These are phyloP conservation scores for Phytophthora pini DNA, from an alignment of 352 stramenopile genomes.

Conservation along the genomic window DNA sequence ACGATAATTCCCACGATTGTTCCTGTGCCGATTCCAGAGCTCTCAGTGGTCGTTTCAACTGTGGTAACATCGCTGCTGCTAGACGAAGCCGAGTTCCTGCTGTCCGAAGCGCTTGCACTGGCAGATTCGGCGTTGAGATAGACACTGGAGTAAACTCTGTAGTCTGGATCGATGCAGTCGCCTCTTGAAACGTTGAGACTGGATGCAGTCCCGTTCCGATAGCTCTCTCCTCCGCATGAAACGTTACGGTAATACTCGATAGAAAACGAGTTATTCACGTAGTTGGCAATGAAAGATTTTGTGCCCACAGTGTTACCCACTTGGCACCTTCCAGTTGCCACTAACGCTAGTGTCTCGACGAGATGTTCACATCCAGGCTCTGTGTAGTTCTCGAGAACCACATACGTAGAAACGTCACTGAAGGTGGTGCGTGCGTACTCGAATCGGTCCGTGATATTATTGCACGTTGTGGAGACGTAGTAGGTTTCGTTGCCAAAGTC, in stretches of 20 bases:
- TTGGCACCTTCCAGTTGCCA: neutral
- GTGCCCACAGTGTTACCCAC: neutral
- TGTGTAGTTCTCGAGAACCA: neutral
- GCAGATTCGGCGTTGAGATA: neutral
- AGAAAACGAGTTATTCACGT: neutral
- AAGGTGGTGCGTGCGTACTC: neutral
- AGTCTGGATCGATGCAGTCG: neutral
- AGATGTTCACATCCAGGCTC: neutral
- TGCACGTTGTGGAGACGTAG: too few relatives aligned
- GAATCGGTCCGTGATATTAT: conserved; percentile 8
- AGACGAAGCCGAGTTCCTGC: too few relatives aligned
- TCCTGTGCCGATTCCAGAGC: neutral
- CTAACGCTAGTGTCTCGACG: neutral
- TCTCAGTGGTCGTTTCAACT: too few relatives aligned
- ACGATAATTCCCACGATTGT: conserved; percentile 18
- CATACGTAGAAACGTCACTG: neutral
- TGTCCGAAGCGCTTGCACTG: neutral
- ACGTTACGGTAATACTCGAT: neutral
- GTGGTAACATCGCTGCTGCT: too few relatives aligned
- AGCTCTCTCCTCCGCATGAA: neutral
- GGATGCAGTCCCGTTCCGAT: neutral
- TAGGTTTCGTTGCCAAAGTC: neutral
- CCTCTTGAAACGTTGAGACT: neutral
- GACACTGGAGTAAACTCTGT: neutral
- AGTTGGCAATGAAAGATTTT: neutral